A percentile compares a stretch with the other conserved stretches of the same genome.
phyloP scores from a whole-genome alignment of 768 basidiomycete genomes.

The Russula olivacea region DNA sequence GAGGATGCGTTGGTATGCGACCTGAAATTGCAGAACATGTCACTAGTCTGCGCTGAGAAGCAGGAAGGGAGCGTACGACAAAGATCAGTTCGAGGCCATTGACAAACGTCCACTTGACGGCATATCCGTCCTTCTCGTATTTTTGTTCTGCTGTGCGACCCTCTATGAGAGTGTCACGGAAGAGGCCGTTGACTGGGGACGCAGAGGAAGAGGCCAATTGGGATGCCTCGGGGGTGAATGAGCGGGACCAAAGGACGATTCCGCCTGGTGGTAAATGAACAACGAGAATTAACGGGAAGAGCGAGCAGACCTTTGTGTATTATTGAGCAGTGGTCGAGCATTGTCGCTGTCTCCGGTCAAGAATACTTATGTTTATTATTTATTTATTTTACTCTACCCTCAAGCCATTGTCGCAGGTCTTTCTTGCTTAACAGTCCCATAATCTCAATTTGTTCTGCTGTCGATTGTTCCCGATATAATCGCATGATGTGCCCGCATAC shows the following conservation, averaged over 20 bases:
- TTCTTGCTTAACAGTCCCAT: constrained; percentile 63
- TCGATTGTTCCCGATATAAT: constrained; percentile 56
- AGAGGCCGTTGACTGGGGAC: constrained; percentile 83
- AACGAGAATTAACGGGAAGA: not conserved
- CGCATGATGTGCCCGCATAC: constrained; percentile 82
- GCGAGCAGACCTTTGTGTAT: constrained; percentile 71
- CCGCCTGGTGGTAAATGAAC: constrained; percentile 52
- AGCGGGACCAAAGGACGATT: constrained; percentile 88
- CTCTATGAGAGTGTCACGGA: constrained; percentile 89
- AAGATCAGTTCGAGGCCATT: constrained; percentile 97
- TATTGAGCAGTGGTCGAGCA: constrained; percentile 96
- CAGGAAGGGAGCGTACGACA: constrained; percentile 54
- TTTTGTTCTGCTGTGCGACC: constrained; percentile 74
- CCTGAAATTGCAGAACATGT: constrained; percentile 41
- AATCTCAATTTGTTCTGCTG: constrained; percentile 43
- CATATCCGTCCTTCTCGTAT: constrained; percentile 92
- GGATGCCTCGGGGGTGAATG: constrained; percentile 84
- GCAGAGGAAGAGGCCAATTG: constrained; percentile 61
- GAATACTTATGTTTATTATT: constrained; percentile 4
- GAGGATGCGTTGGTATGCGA: constrained; percentile 93
- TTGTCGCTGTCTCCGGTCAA: constrained; percentile 30
- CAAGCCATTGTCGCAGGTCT: constrained; percentile 79
- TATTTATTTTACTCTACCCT: constrained; percentile 36
- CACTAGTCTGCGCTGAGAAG: not conserved
- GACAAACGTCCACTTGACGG: constrained; percentile 89